A percentile compares a stretch with the other conserved stretches of the same genome.
Conservation (phyloP, 1,139 yeast genomes). For the Blastobotrys raffinosifermentans region DNA sequence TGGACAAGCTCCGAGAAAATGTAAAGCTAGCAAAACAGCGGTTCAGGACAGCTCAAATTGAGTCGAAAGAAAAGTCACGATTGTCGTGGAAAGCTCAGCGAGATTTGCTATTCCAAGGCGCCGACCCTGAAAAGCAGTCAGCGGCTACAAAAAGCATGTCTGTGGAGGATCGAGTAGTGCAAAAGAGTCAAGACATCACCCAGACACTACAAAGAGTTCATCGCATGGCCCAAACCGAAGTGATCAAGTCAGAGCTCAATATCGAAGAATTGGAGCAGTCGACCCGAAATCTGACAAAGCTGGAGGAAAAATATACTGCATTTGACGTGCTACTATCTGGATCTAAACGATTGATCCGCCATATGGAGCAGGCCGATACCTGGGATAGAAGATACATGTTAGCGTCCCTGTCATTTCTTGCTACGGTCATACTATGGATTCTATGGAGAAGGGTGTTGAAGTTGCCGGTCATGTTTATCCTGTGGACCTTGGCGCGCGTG, state of each 20-base stretch:
- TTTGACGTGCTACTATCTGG: constrained; percentile 51
- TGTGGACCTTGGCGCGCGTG: constrained; percentile 54
- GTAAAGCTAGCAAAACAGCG: constrained; percentile 18
- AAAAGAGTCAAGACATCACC: constrained; percentile 50
- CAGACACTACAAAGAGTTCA: constrained; percentile 48
- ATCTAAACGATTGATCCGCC: constrained; percentile 51
- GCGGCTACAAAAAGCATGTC: constrained; percentile 10
- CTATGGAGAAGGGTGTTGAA: constrained; percentile 57
- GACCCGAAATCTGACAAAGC: constrained; percentile 43
- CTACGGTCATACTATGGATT: constrained; percentile 54
- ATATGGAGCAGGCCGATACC: constrained; percentile 63
- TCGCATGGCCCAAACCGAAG: constrained; percentile 43
- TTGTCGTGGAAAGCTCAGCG: constrained; percentile 22
- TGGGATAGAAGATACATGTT: constrained; percentile 57
- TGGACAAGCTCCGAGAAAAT: constrained; percentile 26
- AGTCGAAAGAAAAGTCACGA: constrained; percentile 23
- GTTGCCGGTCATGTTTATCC: constrained; percentile 47
- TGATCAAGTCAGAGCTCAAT: constrained; percentile 53
- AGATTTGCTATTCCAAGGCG: constrained; percentile 21
- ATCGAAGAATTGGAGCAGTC: constrained; percentile 57
- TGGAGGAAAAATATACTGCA: constrained; percentile 48
- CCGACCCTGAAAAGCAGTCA: neutral
- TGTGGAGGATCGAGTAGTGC: constrained; percentile 36
- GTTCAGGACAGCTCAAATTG: constrained; percentile 30
- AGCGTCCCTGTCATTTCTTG: constrained; percentile 51